Evolutionary conservation across 2,329 filamentous ascomycete species (phyloP).

Genomic region (Thelonectria blattea): DNA sequence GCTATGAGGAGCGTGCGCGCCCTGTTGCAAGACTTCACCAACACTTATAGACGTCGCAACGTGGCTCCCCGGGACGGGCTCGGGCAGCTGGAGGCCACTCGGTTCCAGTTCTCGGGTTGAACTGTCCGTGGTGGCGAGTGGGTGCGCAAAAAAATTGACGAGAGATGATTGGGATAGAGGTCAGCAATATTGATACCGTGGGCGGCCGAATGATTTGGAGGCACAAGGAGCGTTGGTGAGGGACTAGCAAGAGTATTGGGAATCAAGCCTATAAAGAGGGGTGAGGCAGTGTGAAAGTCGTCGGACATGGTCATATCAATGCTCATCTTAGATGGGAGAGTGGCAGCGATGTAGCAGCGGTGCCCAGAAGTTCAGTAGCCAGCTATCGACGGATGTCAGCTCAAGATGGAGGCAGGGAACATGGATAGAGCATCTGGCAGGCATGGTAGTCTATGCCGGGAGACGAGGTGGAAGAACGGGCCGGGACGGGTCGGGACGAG

Average conservation of each 20-base stretch:
- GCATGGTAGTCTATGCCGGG: not conserved
- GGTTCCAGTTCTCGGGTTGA: constrained; percentile 76
- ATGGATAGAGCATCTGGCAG: not conserved
- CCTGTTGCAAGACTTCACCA: constrained; percentile 94
- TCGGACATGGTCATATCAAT: constrained; percentile 2
- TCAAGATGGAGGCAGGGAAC: not conserved
- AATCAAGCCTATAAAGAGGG: not conserved
- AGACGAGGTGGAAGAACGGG: not conserved
- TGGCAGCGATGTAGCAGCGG: not conserved
- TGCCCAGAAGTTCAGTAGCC: not conserved
- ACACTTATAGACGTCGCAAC: constrained; percentile 89
- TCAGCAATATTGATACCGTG: constrained; percentile 4
- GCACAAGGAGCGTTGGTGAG: not conserved
- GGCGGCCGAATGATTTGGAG: not conserved
- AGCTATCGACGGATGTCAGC: not conserved
- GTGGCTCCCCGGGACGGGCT: constrained; percentile 93
- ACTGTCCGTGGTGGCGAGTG: constrained; percentile 1
- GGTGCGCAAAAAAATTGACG: constrained; percentile 5
- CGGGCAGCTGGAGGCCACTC: constrained; percentile 82
- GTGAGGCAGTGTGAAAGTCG: not conserved
- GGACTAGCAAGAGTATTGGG: not conserved
- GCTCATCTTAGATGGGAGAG: not conserved
- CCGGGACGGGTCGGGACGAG: not conserved
- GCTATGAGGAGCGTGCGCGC: constrained; percentile 78
- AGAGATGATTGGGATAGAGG: constrained; percentile 16